Evolutionary conservation across 805 yeast genomes (phyloP).

Genomic region (Yamadazyma olivae): DNA sequence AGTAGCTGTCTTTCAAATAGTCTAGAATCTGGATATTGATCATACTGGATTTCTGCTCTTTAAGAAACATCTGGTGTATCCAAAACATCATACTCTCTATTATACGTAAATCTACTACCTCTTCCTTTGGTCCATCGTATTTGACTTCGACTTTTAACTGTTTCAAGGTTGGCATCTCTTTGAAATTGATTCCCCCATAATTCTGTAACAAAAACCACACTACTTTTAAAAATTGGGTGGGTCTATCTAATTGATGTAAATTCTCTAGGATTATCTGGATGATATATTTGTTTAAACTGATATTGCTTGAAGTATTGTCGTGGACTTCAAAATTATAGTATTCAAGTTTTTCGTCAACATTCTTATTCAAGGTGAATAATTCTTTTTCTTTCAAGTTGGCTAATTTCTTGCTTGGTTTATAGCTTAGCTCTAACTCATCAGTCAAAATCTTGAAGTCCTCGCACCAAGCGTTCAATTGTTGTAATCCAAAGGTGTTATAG

Average conservation of each 20-base stretch:
- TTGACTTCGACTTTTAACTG: constrained; percentile 3
- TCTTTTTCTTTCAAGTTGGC: constrained; percentile 6
- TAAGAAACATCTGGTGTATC: constrained; percentile 15
- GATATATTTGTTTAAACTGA: constrained; percentile 27
- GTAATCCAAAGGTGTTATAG: constrained; percentile 19
- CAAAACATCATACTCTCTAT: constrained; percentile 34
- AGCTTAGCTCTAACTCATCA: constrained; percentile 6
- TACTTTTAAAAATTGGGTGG: constrained; percentile 24
- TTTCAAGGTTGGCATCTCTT: constrained; percentile 4
- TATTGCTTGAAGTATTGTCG: neutral
- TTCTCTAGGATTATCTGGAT: constrained; percentile 29
- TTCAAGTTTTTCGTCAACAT: constrained; percentile 12
- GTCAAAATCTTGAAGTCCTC: constrained; percentile 27
- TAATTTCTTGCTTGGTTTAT: constrained; percentile 10
- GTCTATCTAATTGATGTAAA: constrained; percentile 26
- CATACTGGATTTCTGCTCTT: constrained; percentile 3
- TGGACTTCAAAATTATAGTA: constrained; percentile 1
- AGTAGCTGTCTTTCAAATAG: neutral
- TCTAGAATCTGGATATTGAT: constrained; percentile 4
- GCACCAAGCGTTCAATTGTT: constrained; percentile 29
- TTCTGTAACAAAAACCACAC: constrained; percentile 31
- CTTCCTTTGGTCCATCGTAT: constrained; percentile 2
- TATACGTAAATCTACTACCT: constrained; percentile 24
- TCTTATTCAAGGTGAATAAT: constrained; percentile 9
- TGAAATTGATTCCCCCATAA: constrained; percentile 30